A percentile compares a stretch with the other conserved stretches of the same genome.
Evolutionary conservation across 2,329 filamentous ascomycete genomes (phyloP).

Genomic region (Paramyrothecium sp.): DNA sequence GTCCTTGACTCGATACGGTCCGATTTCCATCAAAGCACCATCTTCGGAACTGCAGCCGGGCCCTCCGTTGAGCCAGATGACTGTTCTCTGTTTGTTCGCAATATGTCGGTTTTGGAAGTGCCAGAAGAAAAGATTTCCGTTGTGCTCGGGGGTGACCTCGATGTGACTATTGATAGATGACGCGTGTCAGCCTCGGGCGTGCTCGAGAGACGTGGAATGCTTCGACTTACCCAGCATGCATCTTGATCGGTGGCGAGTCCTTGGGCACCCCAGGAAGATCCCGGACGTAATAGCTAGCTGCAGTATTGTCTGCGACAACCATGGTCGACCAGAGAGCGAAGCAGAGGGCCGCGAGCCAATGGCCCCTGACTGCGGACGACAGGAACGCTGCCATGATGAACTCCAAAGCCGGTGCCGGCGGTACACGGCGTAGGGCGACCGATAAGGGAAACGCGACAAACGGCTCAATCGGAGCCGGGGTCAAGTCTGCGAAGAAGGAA

Average conservation of each 20-base stretch:
- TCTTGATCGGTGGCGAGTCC: conserved; percentile 74
- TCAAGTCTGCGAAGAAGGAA: conserved; percentile 3
- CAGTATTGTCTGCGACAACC: conserved; percentile 25
- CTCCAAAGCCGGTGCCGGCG: conserved; percentile 2
- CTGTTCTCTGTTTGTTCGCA: conserved; percentile 82
- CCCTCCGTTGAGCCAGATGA: conserved; percentile 96
- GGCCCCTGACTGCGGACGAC: conserved; percentile 15
- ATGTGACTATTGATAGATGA: conserved; percentile 65
- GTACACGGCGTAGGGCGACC: conserved; percentile 6
- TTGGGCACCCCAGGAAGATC: conserved; percentile 81
- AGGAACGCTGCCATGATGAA: conserved; percentile 22
- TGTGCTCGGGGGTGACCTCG: conserved; percentile 78
- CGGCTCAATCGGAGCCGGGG: conserved; percentile 5
- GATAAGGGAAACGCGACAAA: conserved; percentile 5
- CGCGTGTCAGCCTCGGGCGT: conserved; percentile 17
- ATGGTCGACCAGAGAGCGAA: conserved; percentile 42
- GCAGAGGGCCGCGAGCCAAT: conserved; percentile 28
- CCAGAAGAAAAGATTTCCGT: conserved; percentile 98
- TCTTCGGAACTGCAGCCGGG: conserved; percentile 98
- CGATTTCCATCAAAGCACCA: conserved; percentile 92
- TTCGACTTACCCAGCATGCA: conserved; percentile 87
- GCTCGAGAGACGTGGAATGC: conserved; percentile 2
- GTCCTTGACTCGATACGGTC: conserved; percentile 83
- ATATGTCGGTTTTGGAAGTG: conserved; percentile 96
- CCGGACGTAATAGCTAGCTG: conserved; percentile 85